Conservation (phyloP, 192 early-diverging fungal genomes). For the Backusella macrospora region DNA sequence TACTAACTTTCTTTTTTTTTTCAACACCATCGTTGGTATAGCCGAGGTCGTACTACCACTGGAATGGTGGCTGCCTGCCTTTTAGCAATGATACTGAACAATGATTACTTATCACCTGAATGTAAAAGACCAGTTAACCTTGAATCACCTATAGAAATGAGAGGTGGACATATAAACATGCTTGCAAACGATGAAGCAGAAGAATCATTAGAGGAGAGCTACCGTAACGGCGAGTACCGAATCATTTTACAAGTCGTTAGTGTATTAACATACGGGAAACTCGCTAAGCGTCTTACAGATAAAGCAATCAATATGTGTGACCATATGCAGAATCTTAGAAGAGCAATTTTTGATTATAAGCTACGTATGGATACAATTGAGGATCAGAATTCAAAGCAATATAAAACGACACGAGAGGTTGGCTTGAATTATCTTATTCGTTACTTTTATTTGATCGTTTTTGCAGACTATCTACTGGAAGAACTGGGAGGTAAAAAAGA, state of each 20-base stretch:
- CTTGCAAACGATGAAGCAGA: conserved; percentile 20
- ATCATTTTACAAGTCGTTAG: conserved; percentile 57
- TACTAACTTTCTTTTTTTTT: not conserved
- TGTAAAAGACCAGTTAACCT: not conserved
- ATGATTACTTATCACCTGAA: not conserved
- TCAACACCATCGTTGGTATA: conserved; percentile 9
- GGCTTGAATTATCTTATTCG: conserved; percentile 62
- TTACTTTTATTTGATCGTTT: conserved; percentile 69
- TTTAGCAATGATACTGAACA: conserved; percentile 56
- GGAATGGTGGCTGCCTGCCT: conserved; percentile 59
- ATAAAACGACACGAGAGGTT: conserved; percentile 38
- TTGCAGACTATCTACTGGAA: conserved; percentile 66
- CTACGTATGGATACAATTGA: conserved; percentile 49
- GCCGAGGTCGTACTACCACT: conserved; percentile 64
- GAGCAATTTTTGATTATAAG: conserved; percentile 60
- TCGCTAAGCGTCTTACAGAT: conserved; percentile 60
- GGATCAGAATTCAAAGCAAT: conserved; percentile 40
- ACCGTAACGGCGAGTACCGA: conserved; percentile 56
- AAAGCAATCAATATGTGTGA: conserved; percentile 63
- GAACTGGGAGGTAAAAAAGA: conserved; percentile 34
- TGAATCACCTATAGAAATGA: not conserved
- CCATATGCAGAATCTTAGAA: conserved; percentile 65
- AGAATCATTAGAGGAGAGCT: conserved; percentile 30
- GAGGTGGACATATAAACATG: not conserved
- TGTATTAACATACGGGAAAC: conserved; percentile 56